Evolutionary conservation across 108 stramenopile species (phyloP), one percentile per base, ranked within the genome.

Genomic region (Cyclotella cryptica): DNA sequence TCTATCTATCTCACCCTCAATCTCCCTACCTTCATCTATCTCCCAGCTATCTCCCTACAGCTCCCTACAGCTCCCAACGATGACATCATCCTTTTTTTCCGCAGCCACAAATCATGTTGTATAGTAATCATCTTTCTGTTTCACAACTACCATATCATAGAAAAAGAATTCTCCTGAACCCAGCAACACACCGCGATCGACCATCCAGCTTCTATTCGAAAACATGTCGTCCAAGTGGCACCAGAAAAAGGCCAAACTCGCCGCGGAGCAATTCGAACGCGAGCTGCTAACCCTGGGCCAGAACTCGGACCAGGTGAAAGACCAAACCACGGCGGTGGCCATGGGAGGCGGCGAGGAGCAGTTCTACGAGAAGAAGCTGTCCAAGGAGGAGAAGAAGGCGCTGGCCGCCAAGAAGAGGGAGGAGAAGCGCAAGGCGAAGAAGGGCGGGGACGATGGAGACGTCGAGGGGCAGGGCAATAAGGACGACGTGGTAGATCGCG

Each of bases 341-440:
- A 92, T 96, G 94, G 92, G 92, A 0, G 91, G 80, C 14, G 91
- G 91, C n/a, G 94, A 95, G 18, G 87, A 91, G 53, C 46, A 85
- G 55, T 46, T 92, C 29, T 91, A 86, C 85, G 91, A 92, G 46
- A 90, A 90, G 70, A 95, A 95, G 64, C 43, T 92, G 41, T 70
- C 74, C 75, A 96, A 96, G 69, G 94, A 97, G 73, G 96, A 93
- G 69, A 95, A 94, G 78, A 95, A 97, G 72, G 94, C 93, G 11
- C 83, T 85, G 35, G 92, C 92, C 53, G 92, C 92, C 65, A 87
- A 85, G 18, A 91, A 92, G 70, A 84, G 94, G 43, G 94, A 92
- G 80, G 83, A 86, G 80, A 93, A 93, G 65, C 69, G 70, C 14
- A 77, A 82, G 70, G 82, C 84, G 75, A 93, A 93, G 47, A 61